Evolutionary conservation across 177 flowering plant species (phyloP).

Genomic region (Tripterygium wilfordii): DNA sequence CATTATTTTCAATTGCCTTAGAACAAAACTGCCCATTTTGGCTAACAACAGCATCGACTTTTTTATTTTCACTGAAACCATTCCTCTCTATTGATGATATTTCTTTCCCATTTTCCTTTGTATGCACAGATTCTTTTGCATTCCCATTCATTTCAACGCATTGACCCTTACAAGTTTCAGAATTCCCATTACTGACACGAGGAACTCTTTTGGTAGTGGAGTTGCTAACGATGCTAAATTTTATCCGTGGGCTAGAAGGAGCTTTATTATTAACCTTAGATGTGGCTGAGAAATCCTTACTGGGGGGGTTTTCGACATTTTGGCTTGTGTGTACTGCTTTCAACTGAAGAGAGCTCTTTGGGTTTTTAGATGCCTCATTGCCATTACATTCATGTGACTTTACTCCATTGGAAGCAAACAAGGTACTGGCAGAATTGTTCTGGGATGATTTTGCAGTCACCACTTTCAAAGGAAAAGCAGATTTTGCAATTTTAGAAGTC

Average conservation of each 20-base stretch:
- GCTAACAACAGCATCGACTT: slow-evolving; percentile 4
- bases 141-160: slow-evolving; percentile 19
- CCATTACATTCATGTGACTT: slow-evolving; percentile 46
- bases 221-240: slow-evolving; percentile 29
- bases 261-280: slow-evolving; percentile 41
- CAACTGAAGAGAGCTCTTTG: slow-evolving; percentile 15
- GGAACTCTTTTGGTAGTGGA: slow-evolving; percentile 26
- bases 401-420: slow-evolving; percentile 38
- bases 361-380: slow-evolving; percentile 15
- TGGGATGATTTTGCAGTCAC: slow-evolving; percentile 17
- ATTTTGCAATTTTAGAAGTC: slow-evolving; percentile 16
- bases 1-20: slow-evolving; percentile 28
- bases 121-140: slow-evolving; percentile 9
- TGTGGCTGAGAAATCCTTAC: slow-evolving; percentile 14
- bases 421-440: slow-evolving; percentile 22
- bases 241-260: slow-evolving; percentile 28
- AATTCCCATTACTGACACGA: slow-evolving; percentile 27
- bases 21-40: slow-evolving; percentile 9
- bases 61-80: slow-evolving; percentile 20
- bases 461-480: slow-evolving; percentile 22
- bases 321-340: slow-evolving; percentile 25
- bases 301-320: slow-evolving; percentile 16
- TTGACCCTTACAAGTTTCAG: slow-evolving; percentile 21
- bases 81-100: slow-evolving; percentile 4
- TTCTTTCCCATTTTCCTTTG: slow-evolving; percentile 20